A percentile compares a stretch with the other conserved stretches of the same genome.
Conservation (phyloP, 495 filamentous ascomycete genomes). For the Chaetomium tenue region DNA sequence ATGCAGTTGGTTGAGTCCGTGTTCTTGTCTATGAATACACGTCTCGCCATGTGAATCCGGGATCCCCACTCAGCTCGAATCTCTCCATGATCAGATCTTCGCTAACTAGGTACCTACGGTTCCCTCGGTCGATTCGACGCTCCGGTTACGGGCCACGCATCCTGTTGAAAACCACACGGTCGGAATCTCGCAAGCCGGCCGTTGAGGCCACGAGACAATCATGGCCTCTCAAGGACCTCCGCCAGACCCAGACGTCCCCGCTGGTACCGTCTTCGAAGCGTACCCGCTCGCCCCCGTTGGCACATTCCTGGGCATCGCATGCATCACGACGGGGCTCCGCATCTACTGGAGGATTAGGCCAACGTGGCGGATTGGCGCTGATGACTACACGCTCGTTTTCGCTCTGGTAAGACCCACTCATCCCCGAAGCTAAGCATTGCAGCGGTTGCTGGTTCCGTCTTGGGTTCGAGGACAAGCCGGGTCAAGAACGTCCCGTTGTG, state of each 20-base stretch:
- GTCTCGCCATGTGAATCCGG: too few species aligned
- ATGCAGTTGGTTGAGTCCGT: too few species aligned
- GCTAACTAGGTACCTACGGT: too few species aligned
- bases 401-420: not conserved
- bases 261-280: not conserved
- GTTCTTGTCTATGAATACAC: too few species aligned
- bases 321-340: conserved; percentile 8
- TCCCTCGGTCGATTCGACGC: too few species aligned
- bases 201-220: not conserved
- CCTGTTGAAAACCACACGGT: not conserved
- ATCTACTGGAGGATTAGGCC: conserved; percentile 9
- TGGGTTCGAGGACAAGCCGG: too few species aligned
- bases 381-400: conserved; percentile 7
- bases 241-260: not conserved
- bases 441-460: too few species aligned
- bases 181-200: not conserved
- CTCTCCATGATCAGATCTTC: too few species aligned
- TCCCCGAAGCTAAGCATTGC: not conserved
- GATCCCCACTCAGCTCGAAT: too few species aligned
- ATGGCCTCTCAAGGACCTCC: not conserved
- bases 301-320: conserved; percentile 9
- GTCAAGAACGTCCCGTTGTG: too few species aligned
- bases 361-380: conserved; percentile 1
- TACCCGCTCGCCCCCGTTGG: conserved; percentile 6
- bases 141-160: too few species aligned